Evolutionary conservation across 1,139 yeast species (phyloP), one percentile per base, ranked within the genome.

Genomic region (Kodamaea anthophila): DNA sequence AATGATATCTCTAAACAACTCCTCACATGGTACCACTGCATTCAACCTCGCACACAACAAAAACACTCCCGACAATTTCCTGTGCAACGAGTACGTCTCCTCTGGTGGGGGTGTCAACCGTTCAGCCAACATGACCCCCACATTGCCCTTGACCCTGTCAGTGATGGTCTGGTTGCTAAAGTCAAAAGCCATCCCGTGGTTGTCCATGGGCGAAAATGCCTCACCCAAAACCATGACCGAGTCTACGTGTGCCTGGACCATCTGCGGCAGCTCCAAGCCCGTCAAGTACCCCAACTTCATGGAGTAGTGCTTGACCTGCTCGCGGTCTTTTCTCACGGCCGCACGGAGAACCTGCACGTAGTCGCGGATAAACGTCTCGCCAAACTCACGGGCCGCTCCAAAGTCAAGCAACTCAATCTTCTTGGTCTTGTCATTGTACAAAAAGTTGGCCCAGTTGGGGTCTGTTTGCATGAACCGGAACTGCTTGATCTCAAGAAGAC

Each of bases 361-460:
- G 47, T 80, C 73, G 5, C 55, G 51, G 31, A 84, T 77, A 44
- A 91, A 91, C 10, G 72, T 73, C 31, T 69, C 74, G 26, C 75
- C 66, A 53, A 78, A 85, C 15, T 77, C 84, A 42, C 97, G 73
- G 7, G 96, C 82, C 1, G 98, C 97, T 27, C 98, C 99, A 57
- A 91, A 91, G 57, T 91, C 98, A 35, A 91, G 65, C 35, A 91
- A 65, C 54, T 88, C 97, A 37, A 91, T 74, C 54, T 80, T 76
- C 24, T 65, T 54, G 3, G 83, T 74, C 13, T 62, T 43, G 23
- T 66, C 67, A 49, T 88, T 87, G 61, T 83, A 87, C 38, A 93
- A 61, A 58, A 93, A 93, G 54, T 91, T 91, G 30, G 98, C 97
- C 98, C 98, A 93, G 58, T 91, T 91, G 28, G 99, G 99, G 58